These are phyloP conservation scores for Fibroporia radiculosa DNA, from an alignment of 768 basidiomycete genomes.

Conservation along the genomic window DNA sequence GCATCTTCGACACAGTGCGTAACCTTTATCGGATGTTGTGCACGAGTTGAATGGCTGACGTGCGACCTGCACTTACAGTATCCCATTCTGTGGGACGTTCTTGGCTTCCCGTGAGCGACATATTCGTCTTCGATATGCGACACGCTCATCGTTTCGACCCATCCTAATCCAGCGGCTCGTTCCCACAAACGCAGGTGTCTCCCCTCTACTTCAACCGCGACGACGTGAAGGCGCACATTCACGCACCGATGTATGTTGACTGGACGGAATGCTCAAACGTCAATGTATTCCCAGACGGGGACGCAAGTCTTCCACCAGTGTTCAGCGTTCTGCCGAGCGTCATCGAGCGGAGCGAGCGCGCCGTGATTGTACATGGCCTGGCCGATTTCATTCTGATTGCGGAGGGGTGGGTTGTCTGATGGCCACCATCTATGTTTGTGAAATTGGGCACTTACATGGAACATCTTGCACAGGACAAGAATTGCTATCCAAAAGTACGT, in stretches of 20 bases:
- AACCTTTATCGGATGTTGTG: background rate
- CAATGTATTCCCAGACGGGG: slow-evolving; percentile 36
- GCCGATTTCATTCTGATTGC: slow-evolving; percentile 70
- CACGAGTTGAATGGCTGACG: background rate
- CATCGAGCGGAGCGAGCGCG: slow-evolving; percentile 65
- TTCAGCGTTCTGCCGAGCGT: slow-evolving; percentile 64
- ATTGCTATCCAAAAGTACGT: slow-evolving; percentile 31
- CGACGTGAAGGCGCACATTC: slow-evolving; percentile 65
- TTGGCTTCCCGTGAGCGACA: slow-evolving; percentile 62
- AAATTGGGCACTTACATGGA: slow-evolving; percentile 7
- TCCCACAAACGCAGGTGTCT: slow-evolving; percentile 36
- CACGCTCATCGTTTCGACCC: background rate
- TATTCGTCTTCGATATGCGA: background rate
- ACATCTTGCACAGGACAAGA: slow-evolving; percentile 22
- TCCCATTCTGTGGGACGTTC: slow-evolving; percentile 71
- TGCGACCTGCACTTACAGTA: slow-evolving; percentile 22
- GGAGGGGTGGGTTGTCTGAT: slow-evolving; percentile 44
- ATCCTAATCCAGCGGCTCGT: slow-evolving; percentile 40
- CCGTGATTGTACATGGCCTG: slow-evolving; percentile 64
- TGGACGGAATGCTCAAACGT: slow-evolving; percentile 60
- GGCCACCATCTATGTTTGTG: background rate
- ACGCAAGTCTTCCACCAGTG: slow-evolving; percentile 49
- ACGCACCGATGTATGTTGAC: slow-evolving; percentile 51
- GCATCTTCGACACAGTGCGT: slow-evolving; percentile 61
- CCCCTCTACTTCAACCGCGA: slow-evolving; percentile 65